phyloP scores from a whole-genome alignment of 108 stramenopile genomes.

The Skeletonema menzelii region DNA sequence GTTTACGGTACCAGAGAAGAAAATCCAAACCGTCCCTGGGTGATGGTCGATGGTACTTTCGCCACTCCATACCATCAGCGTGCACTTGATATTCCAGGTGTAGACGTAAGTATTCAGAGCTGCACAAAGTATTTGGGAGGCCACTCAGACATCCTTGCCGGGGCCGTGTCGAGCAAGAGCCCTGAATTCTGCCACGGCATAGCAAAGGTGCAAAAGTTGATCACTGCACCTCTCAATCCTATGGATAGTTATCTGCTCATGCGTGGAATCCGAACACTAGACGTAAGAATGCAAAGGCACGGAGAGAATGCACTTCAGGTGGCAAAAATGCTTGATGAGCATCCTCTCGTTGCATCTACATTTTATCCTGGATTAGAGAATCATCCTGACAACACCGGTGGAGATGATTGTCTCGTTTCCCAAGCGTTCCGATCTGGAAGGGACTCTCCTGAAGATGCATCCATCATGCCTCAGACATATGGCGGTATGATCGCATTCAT shows the following conservation, averaged over 20 bases:
- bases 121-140: constrained; percentile 93
- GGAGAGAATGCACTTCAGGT: constrained; percentile 64
- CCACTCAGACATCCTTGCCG: constrained; percentile 89
- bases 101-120: constrained; percentile 82
- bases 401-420: constrained; percentile 33
- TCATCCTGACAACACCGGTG: constrained; percentile 53
- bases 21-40: constrained; percentile 44
- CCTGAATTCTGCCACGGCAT: constrained; percentile 63
- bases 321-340: constrained; percentile 63
- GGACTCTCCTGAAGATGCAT: constrained; percentile 51
- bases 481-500: constrained; percentile 78
- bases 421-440: constrained; percentile 50
- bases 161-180: constrained; percentile 70
- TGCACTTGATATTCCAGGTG: constrained; percentile 65
- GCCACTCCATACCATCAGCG: constrained; percentile 76
- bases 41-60: constrained; percentile 85
- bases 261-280: constrained; percentile 87
- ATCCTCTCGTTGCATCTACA: constrained; percentile 52
- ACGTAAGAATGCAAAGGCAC: constrained; percentile 80
- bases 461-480: constrained; percentile 43
- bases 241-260: constrained; percentile 87
- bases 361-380: constrained; percentile 66
- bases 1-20: constrained; percentile 39
- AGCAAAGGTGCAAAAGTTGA: constrained; percentile 77
- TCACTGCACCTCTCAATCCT: constrained; percentile 79